A percentile compares a stretch with the other conserved stretches of the same genome.
phyloP scores from a whole-genome alignment of 345 rosid genomes.

The Draba incana region DNA sequence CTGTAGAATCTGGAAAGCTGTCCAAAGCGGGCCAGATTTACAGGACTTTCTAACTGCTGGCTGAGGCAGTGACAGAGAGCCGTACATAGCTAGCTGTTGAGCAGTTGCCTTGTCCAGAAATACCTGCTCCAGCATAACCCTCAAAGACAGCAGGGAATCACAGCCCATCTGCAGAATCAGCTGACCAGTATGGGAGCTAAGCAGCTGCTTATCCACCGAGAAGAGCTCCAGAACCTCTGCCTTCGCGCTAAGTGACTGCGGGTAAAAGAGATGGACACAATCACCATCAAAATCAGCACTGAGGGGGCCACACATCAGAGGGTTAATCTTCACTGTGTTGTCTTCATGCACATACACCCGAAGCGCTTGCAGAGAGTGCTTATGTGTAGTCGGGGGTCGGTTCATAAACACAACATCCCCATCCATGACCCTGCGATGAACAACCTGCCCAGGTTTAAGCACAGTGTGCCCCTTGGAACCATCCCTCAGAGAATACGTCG shows the following conservation, averaged over 20 bases:
- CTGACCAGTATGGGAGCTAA: constrained; percentile 88
- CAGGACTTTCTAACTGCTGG: constrained; percentile 67
- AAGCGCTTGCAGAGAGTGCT: constrained; percentile 92
- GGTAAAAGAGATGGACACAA: constrained; percentile 90
- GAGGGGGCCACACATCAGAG: constrained; percentile 86
- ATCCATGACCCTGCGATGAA: constrained; percentile 86
- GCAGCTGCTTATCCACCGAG: constrained; percentile 88
- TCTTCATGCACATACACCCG: constrained; percentile 91
- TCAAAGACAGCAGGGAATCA: constrained; percentile 76
- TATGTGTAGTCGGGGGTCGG: constrained; percentile 96
- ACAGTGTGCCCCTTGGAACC: constrained; percentile 89
- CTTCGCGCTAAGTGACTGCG: constrained; percentile 87
- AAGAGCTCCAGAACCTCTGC: constrained; percentile 95
- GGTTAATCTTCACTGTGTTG: constrained; percentile 93
- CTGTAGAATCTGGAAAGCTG: constrained; percentile 75
- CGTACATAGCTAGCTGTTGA: constrained; percentile 80
- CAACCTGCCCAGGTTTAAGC: constrained; percentile 81
- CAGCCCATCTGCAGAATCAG: constrained; percentile 74
- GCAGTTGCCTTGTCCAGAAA: constrained; percentile 58
- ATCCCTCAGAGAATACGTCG: constrained; percentile 79
- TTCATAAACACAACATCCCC: constrained; percentile 92
- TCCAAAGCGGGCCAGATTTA: constrained; percentile 58
- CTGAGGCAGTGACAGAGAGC: constrained; percentile 58
- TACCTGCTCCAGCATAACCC: constrained; percentile 56
- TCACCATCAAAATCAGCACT: constrained; percentile 99